Evolutionary conservation across 2,329 filamentous ascomycete species (phyloP).

Genomic region (Botrytis paeoniae): DNA sequence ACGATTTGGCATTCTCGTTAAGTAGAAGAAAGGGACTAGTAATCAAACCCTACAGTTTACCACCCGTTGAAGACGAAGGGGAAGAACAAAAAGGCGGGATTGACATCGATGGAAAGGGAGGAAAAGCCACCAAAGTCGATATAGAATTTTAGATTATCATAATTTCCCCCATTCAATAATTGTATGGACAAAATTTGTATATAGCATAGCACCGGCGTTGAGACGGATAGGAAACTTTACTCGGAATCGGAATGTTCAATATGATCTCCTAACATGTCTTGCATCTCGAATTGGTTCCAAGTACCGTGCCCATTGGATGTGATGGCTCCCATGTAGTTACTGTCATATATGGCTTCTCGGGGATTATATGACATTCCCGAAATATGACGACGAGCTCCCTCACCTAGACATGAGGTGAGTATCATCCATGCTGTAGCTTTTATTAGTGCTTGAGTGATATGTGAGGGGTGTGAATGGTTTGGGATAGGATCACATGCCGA

Average conservation of each 20-base stretch:
- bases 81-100: conserved; percentile 33
- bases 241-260: conserved; percentile 22
- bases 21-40: conserved; percentile 76
- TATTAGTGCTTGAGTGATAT: conserved; percentile 1
- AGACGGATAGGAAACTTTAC: not conserved
- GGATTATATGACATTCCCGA: conserved; percentile 32
- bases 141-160: conserved; percentile 35
- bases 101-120: conserved; percentile 33
- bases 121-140: conserved; percentile 36
- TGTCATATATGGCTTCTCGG: conserved; percentile 35
- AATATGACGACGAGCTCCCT: conserved; percentile 32
- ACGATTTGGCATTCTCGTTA: conserved; percentile 87
- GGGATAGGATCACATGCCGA: conserved; percentile 30
- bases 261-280: conserved; percentile 37
- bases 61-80: conserved; percentile 69
- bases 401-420: conserved; percentile 38
- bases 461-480: not conserved
- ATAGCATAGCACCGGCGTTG: conserved; percentile 17
- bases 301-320: conserved; percentile 37
- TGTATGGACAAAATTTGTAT: not conserved
- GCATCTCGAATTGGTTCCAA: conserved; percentile 40
- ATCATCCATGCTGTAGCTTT: conserved; percentile 35
- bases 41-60: conserved; percentile 85
- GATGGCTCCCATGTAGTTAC: conserved; percentile 36
- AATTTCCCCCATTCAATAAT: not conserved